Conservation (phyloP, 345 rosid species). For the Fremontodendron californicum region DNA sequence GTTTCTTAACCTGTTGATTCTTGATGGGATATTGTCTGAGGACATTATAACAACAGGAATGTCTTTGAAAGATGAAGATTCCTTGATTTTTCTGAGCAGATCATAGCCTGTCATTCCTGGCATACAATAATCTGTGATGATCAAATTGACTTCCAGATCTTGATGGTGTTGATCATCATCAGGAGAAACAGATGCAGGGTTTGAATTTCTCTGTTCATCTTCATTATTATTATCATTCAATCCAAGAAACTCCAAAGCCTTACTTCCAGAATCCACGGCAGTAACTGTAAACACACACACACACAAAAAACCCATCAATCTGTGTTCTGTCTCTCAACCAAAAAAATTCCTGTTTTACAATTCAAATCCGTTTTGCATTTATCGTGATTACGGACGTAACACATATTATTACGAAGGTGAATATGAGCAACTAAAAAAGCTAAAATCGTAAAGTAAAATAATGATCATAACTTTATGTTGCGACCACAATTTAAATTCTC, state of each 20-base stretch:
- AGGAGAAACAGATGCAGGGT: constrained; percentile 33
- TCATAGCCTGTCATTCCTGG: constrained; percentile 98
- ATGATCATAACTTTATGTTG: too few relatives aligned
- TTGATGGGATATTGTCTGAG: constrained; percentile 80
- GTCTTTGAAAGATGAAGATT: constrained; percentile 61
- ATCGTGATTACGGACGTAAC: too few relatives aligned
- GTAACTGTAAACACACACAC: constrained; percentile 45
- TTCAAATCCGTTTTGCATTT: too few relatives aligned
- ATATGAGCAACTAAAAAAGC: too few relatives aligned
- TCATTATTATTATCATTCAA: constrained; percentile 25
- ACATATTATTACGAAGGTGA: too few relatives aligned
- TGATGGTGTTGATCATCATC: constrained; percentile 15
- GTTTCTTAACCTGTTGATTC: constrained; percentile 53
- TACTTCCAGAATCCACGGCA: constrained; percentile 84
- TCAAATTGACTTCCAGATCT: constrained; percentile 59
- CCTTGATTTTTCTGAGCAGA: constrained; percentile 80
- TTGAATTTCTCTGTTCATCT: constrained; percentile 27
- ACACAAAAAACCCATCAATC: background rate
- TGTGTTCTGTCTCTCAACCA: background rate
- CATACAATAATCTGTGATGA: constrained; percentile 95
- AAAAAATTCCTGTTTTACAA: too few relatives aligned
- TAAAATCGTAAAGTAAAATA: too few relatives aligned
- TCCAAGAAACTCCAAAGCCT: constrained; percentile 84
- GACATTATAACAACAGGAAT: constrained; percentile 94
- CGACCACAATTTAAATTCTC: too few relatives aligned